Evolutionary conservation across 1,284 basidiomycete genomes (phyloP).

Genomic region (Austroboletus niveus): DNA sequence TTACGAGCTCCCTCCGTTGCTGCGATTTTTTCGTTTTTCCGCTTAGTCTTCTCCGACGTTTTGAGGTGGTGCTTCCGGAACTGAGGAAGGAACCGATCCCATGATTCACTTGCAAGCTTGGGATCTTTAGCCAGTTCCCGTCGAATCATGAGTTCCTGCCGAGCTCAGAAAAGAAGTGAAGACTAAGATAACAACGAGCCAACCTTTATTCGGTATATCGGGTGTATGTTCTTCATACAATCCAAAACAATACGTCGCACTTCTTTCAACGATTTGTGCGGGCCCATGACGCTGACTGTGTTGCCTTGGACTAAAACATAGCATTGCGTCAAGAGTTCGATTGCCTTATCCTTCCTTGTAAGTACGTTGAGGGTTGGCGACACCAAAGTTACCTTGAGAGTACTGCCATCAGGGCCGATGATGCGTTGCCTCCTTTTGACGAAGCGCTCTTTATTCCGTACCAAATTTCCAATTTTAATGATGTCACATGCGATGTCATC

Average conservation of each 20-base stretch:
- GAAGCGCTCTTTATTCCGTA: constrained; percentile 96
- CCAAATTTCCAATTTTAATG: constrained; percentile 94
- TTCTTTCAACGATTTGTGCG: constrained; percentile 93
- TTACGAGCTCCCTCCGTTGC: constrained; percentile 58
- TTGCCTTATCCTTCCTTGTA: constrained; percentile 61
- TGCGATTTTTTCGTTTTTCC: constrained; percentile 71
- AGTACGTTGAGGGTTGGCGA: constrained; percentile 2
- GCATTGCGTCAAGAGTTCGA: constrained; percentile 94
- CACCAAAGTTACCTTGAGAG: constrained; percentile 70
- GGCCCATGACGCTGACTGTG: constrained; percentile 97
- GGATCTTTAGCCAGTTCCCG: constrained; percentile 98
- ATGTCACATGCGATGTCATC: constrained; percentile 94
- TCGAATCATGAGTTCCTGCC: constrained; percentile 97
- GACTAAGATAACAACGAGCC: constrained; percentile 9
- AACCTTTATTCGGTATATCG: constrained; percentile 98
- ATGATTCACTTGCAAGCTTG: constrained; percentile 89
- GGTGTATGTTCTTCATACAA: constrained; percentile 99
- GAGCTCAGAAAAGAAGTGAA: constrained; percentile 4
- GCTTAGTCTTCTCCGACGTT: constrained; percentile 87
- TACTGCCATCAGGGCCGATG: constrained; percentile 95
- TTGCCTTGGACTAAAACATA: constrained; percentile 98
- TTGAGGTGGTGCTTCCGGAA: constrained; percentile 93
- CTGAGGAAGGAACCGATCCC: constrained; percentile 97
- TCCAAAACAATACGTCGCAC: constrained; percentile 94
- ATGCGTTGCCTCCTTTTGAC: constrained; percentile 96